Base-by-base conservation (phyloP, 2,329 filamentous ascomycete genomes). In the Pestalotiopsis sp. region DNA sequence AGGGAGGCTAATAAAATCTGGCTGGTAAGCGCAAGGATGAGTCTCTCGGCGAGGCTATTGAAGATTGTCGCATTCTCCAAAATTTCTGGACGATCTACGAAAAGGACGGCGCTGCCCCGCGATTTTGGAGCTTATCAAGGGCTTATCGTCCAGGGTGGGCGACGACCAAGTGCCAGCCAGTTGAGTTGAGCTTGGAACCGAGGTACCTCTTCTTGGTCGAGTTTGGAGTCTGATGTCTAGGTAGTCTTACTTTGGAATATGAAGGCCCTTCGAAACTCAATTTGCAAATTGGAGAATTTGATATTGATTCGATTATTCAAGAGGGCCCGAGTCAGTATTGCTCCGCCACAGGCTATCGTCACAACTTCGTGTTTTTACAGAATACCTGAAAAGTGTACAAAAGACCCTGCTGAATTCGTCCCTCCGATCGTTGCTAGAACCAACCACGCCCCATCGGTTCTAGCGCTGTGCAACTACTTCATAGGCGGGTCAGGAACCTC, bases 101-200 rank as follows among this genome's bases (percentile, higher is more conserved):
- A 65, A 52, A 14, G 23, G 17, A 14, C 23, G 17, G 57, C 12
- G 59, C 38, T 66, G 63, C 63, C 63, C 63, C 63, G 63, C 63
- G 63, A 66, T 66, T 57, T 36, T 36, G n/a, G 31, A 23, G 11
- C 62, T 65, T 65, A 65, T 65, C 62, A 36, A 36, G 4, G 7
- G 9, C 62, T 65, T 65, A 65, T 65, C 62, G 62, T 25, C 13
- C 38, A 14, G 38, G 62, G 62, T 52, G 62, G 62, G 62, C 49
- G 62, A 65, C 62, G 62, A 65, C 62, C 62, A 49, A 49, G 62
- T 40, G 40, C 23, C 25, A 31, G 38, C 20, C 62, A 63, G n/a
- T 14, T 49, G 25, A 11, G 27, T 11, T 13, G 23, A 58, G 25
- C 11, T n/a, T n/a, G 3, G 25, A 27, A 13, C 58, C 12, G 23